Conservation (phyloP, 2,329 filamentous ascomycete genomes). For the Lecanosticta acicola region DNA sequence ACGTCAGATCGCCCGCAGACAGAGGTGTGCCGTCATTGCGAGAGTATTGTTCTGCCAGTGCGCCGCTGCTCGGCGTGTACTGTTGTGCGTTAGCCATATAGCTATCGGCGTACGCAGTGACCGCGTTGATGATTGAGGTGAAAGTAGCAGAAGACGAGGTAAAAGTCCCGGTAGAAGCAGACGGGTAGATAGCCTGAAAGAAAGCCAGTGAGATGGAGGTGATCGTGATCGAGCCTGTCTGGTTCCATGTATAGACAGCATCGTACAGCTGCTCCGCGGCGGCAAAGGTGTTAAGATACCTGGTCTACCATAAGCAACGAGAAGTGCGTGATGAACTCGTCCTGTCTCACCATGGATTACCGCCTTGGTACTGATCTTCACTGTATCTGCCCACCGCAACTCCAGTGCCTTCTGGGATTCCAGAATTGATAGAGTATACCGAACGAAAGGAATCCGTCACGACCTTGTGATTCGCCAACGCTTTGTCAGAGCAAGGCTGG, state of each 20-base stretch:
- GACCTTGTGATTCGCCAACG: conserved; percentile 68
- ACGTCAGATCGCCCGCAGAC: conserved; percentile 63
- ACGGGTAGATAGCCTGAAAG: conserved; percentile 61
- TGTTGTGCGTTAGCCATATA: conserved; percentile 41
- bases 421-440: conserved; percentile 64
- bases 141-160: conserved; percentile 38
- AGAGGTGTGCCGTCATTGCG: conserved; percentile 46
- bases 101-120: conserved; percentile 58
- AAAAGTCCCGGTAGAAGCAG: conserved; percentile 59
- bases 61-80: conserved; percentile 56
- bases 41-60: conserved; percentile 62
- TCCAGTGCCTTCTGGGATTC: conserved; percentile 54
- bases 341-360: conserved; percentile 70
- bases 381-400: conserved; percentile 42
- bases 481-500: conserved; percentile 62
- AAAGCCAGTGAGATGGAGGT: conserved; percentile 62
- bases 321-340: too few relatives aligned
- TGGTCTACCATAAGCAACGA: conserved; percentile 1
- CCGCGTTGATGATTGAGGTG: conserved; percentile 50
- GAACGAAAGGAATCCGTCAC: conserved; percentile 69
- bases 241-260: conserved; percentile 66
- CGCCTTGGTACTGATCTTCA: conserved; percentile 65
- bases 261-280: conserved; percentile 77
- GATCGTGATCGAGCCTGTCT: conserved; percentile 57
- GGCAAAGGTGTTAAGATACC: conserved; percentile 64